These are phyloP conservation scores for Blastomyces emzantsi DNA, from an alignment of 2,329 filamentous ascomycete genomes.

Conservation along the genomic window DNA sequence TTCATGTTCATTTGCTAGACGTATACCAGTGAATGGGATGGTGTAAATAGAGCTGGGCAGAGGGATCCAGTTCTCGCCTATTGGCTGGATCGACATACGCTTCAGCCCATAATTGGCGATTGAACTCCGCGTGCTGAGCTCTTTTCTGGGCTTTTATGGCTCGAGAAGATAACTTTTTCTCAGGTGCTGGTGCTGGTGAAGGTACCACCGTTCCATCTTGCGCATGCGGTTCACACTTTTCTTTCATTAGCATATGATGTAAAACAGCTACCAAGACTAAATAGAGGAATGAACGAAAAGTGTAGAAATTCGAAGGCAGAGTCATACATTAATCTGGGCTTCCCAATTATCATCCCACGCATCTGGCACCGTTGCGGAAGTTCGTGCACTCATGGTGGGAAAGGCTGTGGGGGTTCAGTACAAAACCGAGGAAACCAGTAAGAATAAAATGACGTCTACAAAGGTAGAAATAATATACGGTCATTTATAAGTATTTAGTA, in stretches of 20 bases:
- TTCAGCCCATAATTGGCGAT: conserved; percentile 79
- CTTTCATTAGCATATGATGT: background rate
- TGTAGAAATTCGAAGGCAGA: conserved; percentile 2
- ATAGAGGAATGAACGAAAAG: conserved; percentile 4
- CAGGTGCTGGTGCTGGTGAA: conserved; percentile 11
- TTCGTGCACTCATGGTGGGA: conserved; percentile 30
- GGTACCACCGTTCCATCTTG: conserved; percentile 17
- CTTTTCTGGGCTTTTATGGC: conserved; percentile 67
- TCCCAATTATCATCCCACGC: conserved; percentile 96
- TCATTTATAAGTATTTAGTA: background rate
- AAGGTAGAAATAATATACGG: background rate
- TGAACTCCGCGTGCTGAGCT: conserved; percentile 71
- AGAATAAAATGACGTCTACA: background rate
- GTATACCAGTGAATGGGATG: background rate
- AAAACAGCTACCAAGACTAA: background rate
- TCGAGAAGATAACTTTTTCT: conserved; percentile 42
- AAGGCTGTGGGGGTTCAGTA: too few species aligned
- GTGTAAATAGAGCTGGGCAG: background rate
- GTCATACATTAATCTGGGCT: conserved; percentile 58
- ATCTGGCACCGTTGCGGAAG: conserved; percentile 53
- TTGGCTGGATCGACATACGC: conserved; percentile 48
- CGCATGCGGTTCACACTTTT: conserved; percentile 23
- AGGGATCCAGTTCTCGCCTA: background rate
- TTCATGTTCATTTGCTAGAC: background rate
- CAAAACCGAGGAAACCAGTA: background rate